Evolutionary conservation across 805 yeast genomes (phyloP).

Genomic region (Kuraishia piskuri): DNA sequence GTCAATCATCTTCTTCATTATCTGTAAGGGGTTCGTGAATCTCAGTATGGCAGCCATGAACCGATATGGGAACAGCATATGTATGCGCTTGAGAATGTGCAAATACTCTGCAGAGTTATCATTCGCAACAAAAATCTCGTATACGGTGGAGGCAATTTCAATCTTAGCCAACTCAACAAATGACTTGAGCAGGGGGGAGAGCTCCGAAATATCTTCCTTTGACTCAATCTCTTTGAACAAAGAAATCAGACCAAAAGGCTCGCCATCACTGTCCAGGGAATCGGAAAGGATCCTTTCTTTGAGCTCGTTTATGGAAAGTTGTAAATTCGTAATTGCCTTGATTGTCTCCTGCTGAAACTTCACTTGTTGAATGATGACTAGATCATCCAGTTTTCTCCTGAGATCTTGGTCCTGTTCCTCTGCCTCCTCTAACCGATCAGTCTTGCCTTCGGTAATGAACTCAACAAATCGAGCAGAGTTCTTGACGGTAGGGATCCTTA

Average conservation of each 20-base stretch:
- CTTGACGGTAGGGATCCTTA: slow-evolving; percentile 46
- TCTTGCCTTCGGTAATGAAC: slow-evolving; percentile 39
- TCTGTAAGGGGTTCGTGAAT: slow-evolving; percentile 81
- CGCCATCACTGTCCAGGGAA: slow-evolving; percentile 6
- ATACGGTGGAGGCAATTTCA: slow-evolving; percentile 77
- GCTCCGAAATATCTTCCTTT: slow-evolving; percentile 39
- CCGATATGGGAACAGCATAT: slow-evolving; percentile 71
- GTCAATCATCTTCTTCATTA: slow-evolving; percentile 73
- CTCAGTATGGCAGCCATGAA: slow-evolving; percentile 68
- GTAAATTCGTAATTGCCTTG: slow-evolving; percentile 19
- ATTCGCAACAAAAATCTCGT: slow-evolving; percentile 69
- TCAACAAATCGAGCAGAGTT: slow-evolving; percentile 40
- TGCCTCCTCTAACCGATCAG: slow-evolving; percentile 25
- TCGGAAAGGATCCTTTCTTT: slow-evolving; percentile 14
- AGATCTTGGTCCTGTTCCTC: slow-evolving; percentile 49
- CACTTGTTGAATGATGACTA: slow-evolving; percentile 50
- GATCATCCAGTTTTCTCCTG: slow-evolving; percentile 51
- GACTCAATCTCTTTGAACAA: slow-evolving; percentile 61
- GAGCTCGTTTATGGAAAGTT: slow-evolving; percentile 33
- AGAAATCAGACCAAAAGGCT: slow-evolving; percentile 45
- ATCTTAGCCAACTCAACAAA: slow-evolving; percentile 78
- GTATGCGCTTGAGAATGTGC: slow-evolving; percentile 62
- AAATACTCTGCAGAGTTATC: slow-evolving; percentile 76
- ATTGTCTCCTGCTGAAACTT: slow-evolving; percentile 57
- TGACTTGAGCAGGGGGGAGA: slow-evolving; percentile 59